Evolutionary conservation across 805 yeast species (phyloP), one percentile per base, ranked within the genome.

Genomic region (Candida sphagnicola): DNA sequence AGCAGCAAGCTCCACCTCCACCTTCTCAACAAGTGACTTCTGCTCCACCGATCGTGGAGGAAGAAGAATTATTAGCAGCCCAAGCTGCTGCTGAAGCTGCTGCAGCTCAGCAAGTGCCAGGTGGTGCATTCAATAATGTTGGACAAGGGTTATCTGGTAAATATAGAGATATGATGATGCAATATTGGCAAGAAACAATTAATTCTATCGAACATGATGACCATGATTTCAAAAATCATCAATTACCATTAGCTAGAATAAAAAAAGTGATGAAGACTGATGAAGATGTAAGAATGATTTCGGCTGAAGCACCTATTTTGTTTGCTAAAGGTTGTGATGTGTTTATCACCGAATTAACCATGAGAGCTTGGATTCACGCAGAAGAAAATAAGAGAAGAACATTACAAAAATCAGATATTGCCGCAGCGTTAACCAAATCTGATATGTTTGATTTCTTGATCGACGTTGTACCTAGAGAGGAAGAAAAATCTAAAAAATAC

Each of bases 351-450:
- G 99, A 93, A 59, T 69, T 93, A 39, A 90, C 99, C 11, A 90
- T 93, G 96, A 74, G 99, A 42, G 97, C 99, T 5, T 93, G 99
- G 99, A 88, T 93, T 45, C 96, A 90, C 53, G 96, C 98, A 2
- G 98, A 93, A 61, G 96, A 88, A 54, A 87, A 87, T 65, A 93
- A 93, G 57, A 76, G 99, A 48, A 68, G 99, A 44, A 93, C 99
- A 4, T 67, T 93, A 42, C 99, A 93, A 59, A 85, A 89, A 54
- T 80, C 88, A 1, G 99, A 93, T 56, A 89, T 93, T 45, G 95
- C 96, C 2, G 93, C 93, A 13, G 99, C 99, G 1, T 68, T 95
- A 41, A 93, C 89, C 48, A 88, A 88, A 57, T 79, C 90, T 28
- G 99, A 93, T 59, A 91, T 93, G 96, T 95, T 91, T 70, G 99